phyloP scores from a whole-genome alignment of 2,329 filamentous ascomycete genomes.

The Clonostachys solani region DNA sequence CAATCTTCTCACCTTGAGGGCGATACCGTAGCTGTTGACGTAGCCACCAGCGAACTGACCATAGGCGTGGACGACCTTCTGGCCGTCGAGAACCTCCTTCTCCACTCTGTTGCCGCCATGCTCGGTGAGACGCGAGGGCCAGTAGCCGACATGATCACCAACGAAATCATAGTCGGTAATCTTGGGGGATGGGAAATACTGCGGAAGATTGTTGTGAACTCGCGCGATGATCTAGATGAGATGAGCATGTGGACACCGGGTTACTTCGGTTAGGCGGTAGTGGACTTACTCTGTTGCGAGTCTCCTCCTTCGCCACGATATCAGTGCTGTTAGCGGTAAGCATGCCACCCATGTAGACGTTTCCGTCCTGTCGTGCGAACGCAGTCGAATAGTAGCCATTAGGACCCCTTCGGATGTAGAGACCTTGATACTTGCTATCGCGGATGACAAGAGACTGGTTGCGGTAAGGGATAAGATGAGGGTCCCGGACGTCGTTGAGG shows the following conservation, averaged over 20 bases:
- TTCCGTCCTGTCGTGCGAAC: conserved; percentile 9
- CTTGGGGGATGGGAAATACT: conserved; percentile 1
- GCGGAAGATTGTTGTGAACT: conserved; percentile 3
- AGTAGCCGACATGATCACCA: background rate
- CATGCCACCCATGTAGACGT: conserved; percentile 8
- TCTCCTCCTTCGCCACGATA: conserved; percentile 2
- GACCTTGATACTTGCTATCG: conserved; percentile 3
- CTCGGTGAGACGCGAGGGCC: background rate
- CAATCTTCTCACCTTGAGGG: too few species aligned
- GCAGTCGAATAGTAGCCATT: conserved; percentile 7
- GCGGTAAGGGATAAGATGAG: conserved; percentile 2
- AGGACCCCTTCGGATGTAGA: conserved; percentile 5
- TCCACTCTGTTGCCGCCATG: background rate
- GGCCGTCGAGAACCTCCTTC: background rate
- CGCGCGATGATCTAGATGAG: conserved; percentile 3
- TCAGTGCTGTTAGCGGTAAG: conserved; percentile 3
- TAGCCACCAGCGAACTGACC: background rate
- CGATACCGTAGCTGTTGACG: background rate
- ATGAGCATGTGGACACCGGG: background rate
- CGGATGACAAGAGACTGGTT: conserved; percentile 7
- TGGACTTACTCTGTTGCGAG: background rate
- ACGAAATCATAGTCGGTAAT: background rate
- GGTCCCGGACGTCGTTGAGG: conserved; percentile 5
- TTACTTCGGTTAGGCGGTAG: background rate
- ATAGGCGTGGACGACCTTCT: conserved; percentile 1